These are phyloP conservation scores for Fimicolochytrium jonesii DNA, from an alignment of 192 early-diverging fungal species.

Conservation along the genomic window DNA sequence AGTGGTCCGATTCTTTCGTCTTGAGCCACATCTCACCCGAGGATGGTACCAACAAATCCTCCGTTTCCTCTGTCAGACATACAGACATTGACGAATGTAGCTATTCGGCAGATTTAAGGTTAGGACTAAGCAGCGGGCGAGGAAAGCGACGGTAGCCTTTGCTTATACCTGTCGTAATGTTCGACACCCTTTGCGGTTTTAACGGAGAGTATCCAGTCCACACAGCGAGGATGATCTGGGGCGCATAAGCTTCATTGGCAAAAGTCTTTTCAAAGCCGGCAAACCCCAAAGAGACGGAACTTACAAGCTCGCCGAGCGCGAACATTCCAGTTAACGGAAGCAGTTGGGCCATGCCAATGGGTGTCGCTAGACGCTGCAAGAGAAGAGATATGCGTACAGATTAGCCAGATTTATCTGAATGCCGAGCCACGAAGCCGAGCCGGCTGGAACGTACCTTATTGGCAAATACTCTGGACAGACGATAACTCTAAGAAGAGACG, in stretches of 20 bases:
- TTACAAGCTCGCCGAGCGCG: background rate
- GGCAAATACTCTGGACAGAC: constrained; percentile 5
- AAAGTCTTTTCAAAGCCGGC: no score
- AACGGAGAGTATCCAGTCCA: constrained; percentile 12
- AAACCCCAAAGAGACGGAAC: no score
- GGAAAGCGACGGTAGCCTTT: no score
- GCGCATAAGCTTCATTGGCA: no score
- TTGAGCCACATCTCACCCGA: background rate
- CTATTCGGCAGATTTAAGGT: no score
- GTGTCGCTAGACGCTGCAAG: constrained; percentile 11
- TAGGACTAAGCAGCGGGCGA: no score
- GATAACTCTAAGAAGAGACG: background rate
- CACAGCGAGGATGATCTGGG: constrained; percentile 3
- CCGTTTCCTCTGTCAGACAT: background rate
- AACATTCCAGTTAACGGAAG: background rate
- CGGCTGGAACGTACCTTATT: no score
- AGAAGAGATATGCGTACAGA: no score
- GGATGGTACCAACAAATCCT: background rate
- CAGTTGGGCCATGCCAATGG: background rate
- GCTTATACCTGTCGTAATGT: background rate
- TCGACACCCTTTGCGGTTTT: background rate
- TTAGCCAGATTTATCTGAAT: no score
- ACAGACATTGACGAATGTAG: constrained; percentile 5
- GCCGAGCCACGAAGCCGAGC: no score
- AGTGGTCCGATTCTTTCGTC: background rate